Conservation (phyloP, 306 rosid species). For the Trifolium dubium region DNA sequence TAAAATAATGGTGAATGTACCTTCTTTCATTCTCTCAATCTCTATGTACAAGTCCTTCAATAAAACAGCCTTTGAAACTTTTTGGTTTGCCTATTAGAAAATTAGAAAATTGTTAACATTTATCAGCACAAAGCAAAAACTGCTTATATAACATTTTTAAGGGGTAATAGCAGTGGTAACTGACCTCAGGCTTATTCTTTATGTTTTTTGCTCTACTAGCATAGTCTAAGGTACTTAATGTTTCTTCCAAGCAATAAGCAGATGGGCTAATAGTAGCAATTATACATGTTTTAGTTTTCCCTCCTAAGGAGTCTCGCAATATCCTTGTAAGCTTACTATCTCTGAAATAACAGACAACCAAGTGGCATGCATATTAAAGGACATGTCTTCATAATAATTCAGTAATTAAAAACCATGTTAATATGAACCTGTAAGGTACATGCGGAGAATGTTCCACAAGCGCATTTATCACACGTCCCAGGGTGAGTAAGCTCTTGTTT, state of each 20-base stretch:
- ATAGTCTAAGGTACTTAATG: conserved; percentile 91
- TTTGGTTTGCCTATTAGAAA: conserved; percentile 82
- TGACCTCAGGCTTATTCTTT: conserved; percentile 94
- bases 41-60: conserved; percentile 86
- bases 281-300: conserved; percentile 96
- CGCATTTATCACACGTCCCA: conserved; percentile 96
- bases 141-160: conserved; percentile 3
- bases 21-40: conserved; percentile 95
- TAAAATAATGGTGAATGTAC: conserved; percentile 43
- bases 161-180: conserved; percentile 37
- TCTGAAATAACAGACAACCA: conserved; percentile 52
- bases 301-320: conserved; percentile 93
- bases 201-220: conserved; percentile 94
- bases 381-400: conserved; percentile 12
- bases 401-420: conserved; percentile 21
- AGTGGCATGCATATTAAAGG: conserved; percentile 35
- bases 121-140: conserved; percentile 24
- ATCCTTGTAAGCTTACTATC: conserved; percentile 97
- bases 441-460: conserved; percentile 93
- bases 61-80: conserved; percentile 82
- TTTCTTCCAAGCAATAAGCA: conserved; percentile 80
- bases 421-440: conserved; percentile 82
- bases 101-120: conserved; percentile 33
- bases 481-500: conserved; percentile 96
- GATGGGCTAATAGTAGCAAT: conserved; percentile 95